These are phyloP conservation scores for Miscanthus lutarioriparius DNA, from an alignment of 176 grass and related monocot genomes.

Conservation along the genomic window DNA sequence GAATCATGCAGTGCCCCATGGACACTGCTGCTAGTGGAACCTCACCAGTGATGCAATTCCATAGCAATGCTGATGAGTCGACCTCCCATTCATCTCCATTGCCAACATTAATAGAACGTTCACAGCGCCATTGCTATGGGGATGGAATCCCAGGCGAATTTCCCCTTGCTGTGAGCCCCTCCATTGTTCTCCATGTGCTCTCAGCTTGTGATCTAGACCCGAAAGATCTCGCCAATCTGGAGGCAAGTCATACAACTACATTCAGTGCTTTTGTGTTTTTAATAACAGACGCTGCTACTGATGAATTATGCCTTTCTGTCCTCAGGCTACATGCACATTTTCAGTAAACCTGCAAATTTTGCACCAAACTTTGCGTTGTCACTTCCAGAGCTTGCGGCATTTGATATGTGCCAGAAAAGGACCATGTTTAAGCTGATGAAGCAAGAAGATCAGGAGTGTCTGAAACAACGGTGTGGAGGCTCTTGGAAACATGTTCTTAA, in stretches of 20 bases:
- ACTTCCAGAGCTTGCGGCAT: slow-evolving; percentile 66
- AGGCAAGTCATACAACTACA: slow-evolving; percentile 53
- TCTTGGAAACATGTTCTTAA: slow-evolving; percentile 79
- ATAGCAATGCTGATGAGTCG: slow-evolving; percentile 43
- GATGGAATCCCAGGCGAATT: slow-evolving; percentile 50
- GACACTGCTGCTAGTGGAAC: slow-evolving; percentile 43
- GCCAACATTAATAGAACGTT: slow-evolving; percentile 16
- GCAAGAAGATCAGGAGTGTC: slow-evolving; percentile 46
- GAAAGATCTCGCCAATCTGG: slow-evolving; percentile 62
- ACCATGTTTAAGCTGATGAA: slow-evolving; percentile 58
- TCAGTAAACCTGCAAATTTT: slow-evolving; percentile 72
- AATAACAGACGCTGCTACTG: slow-evolving; percentile 16
- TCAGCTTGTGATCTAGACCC: slow-evolving; percentile 54
- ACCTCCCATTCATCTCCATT: slow-evolving; percentile 35
- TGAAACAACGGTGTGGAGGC: slow-evolving; percentile 62
- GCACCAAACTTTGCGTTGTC: slow-evolving; percentile 45
- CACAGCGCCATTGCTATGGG: slow-evolving; percentile 51
- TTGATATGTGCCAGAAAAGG: slow-evolving; percentile 74
- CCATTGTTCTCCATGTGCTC: slow-evolving; percentile 69
- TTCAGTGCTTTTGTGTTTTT: slow-evolving; percentile 24
- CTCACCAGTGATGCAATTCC: slow-evolving; percentile 42
- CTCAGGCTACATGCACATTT: slow-evolving; percentile 69
- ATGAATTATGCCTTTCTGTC: slow-evolving; percentile 20
- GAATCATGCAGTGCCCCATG: slow-evolving; percentile 49
- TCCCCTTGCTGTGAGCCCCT: slow-evolving; percentile 53